Percentiles rank a stretch among this genome's conserved stretches.
Conservation (phyloP, 192 early-diverging fungal genomes). For the Coemansia sp. region DNA sequence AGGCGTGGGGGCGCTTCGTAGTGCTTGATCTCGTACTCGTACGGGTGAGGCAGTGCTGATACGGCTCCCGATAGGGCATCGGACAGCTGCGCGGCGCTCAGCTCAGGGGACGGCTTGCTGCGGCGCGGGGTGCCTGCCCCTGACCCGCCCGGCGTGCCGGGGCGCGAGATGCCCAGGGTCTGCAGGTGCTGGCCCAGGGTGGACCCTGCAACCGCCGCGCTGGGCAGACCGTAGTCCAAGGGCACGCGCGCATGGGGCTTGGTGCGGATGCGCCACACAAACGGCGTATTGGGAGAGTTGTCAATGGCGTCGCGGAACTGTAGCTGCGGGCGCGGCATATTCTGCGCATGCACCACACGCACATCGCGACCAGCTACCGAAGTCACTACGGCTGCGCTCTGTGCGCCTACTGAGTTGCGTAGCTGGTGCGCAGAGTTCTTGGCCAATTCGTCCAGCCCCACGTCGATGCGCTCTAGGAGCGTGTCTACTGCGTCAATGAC, state of each 20-base stretch:
- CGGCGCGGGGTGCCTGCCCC: constrained; percentile 12
- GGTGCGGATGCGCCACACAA: constrained; percentile 74
- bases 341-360: constrained; percentile 68
- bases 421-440: constrained; percentile 35
- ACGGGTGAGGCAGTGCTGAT: constrained; percentile 76
- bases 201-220: constrained; percentile 20
- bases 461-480: constrained; percentile 84
- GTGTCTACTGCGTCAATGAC: constrained; percentile 80
- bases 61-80: constrained; percentile 6
- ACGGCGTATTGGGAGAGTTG: constrained; percentile 78
- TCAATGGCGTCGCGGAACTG: constrained; percentile 86
- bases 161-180: constrained; percentile 41
- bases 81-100: not conserved
- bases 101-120: constrained; percentile 7
- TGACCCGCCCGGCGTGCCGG: constrained; percentile 9
- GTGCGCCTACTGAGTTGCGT: constrained; percentile 28
- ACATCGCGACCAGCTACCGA: constrained; percentile 51
- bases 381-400: constrained; percentile 43
- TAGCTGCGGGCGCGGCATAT: constrained; percentile 86
- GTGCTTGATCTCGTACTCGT: constrained; percentile 86
- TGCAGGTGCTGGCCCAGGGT: constrained; percentile 41
- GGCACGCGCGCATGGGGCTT: constrained; percentile 86
- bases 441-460: constrained; percentile 72
- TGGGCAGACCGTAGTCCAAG: constrained; percentile 65
- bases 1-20: constrained; percentile 75